Conservation (phyloP, 257 asterid genomes). For the Gardenia jasminoides region DNA sequence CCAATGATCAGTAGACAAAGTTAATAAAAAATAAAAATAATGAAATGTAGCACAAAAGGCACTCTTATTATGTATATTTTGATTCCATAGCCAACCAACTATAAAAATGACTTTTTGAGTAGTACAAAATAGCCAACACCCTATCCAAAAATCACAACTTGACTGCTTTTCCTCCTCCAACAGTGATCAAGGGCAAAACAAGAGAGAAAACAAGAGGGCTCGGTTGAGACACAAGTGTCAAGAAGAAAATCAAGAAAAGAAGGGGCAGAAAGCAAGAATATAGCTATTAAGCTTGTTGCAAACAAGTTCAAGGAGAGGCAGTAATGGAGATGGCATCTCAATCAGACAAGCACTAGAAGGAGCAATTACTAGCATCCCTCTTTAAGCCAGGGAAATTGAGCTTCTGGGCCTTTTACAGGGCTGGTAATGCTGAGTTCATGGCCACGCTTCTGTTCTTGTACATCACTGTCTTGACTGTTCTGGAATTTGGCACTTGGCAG, state of each 20-base stretch:
- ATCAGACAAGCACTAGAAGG: conserved; percentile 59
- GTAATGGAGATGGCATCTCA: conserved; percentile 66
- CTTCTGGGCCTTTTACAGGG: conserved; percentile 72
- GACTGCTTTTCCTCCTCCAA: background rate
- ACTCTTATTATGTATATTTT: too few relatives aligned
- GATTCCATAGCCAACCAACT: too few relatives aligned
- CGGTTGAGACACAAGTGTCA: background rate
- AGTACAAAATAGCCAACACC: conserved; percentile 32
- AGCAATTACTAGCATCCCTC: conserved; percentile 59
- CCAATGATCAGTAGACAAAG: background rate
- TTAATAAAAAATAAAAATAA: too few relatives aligned
- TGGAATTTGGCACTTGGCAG: conserved; percentile 55
- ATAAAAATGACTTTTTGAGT: conserved; percentile 11
- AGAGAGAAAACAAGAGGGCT: background rate
- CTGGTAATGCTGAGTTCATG: conserved; percentile 67
- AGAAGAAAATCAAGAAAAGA: background rate
- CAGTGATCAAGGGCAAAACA: background rate
- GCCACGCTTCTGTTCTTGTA: conserved; percentile 70
- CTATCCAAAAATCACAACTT: background rate
- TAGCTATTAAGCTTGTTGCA: conserved; percentile 59
- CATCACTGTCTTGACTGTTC: conserved; percentile 53
- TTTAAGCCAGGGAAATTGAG: conserved; percentile 64
- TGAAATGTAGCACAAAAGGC: too few relatives aligned
- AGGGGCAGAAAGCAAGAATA: conserved; percentile 63
- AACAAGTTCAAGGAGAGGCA: conserved; percentile 55